phyloP scores from a whole-genome alignment of 2,329 filamentous ascomycete species.

The Lecanicillium sp. region DNA sequence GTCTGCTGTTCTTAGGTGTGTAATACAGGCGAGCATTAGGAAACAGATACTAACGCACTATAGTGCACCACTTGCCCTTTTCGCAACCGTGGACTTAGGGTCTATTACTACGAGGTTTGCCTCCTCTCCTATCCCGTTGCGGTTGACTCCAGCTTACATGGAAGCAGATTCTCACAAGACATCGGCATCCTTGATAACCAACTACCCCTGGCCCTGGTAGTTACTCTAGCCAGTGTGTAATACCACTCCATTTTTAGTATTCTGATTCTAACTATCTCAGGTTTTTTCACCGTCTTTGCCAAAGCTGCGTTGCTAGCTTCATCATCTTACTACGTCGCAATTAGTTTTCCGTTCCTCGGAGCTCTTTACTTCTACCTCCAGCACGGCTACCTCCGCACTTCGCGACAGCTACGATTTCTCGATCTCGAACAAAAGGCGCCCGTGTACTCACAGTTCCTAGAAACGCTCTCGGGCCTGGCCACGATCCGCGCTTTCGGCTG shows the following conservation, averaged over 20 bases:
- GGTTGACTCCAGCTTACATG: slow-evolving; percentile 1
- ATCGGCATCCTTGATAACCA: slow-evolving; percentile 35
- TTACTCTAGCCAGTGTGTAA: slow-evolving; percentile 26
- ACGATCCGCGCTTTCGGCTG: slow-evolving; percentile 49
- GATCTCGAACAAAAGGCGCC: slow-evolving; percentile 34
- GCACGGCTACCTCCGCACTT: slow-evolving; percentile 32
- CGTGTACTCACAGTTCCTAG: slow-evolving; percentile 32
- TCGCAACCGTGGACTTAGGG: slow-evolving; percentile 31
- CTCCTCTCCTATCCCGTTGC: no score
- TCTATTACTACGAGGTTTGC: slow-evolving; percentile 30
- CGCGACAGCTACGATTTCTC: slow-evolving; percentile 31
- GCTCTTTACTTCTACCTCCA: slow-evolving; percentile 35
- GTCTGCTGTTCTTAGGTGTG: slow-evolving; percentile 15
- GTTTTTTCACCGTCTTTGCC: slow-evolving; percentile 22
- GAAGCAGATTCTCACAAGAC: slow-evolving; percentile 33
- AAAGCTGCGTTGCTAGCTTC: slow-evolving; percentile 17
- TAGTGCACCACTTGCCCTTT: slow-evolving; percentile 32
- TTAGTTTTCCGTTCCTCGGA: slow-evolving; percentile 34
- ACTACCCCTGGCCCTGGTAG: slow-evolving; percentile 26
- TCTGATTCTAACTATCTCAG: slow-evolving; percentile 13
- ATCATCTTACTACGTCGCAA: slow-evolving; percentile 25
- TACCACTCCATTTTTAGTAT: slow-evolving; percentile 16
- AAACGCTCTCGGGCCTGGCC: slow-evolving; percentile 37
- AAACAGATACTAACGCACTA: not conserved
- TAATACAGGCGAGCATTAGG: slow-evolving; percentile 7